phyloP scores from a whole-genome alignment of 345 rosid species.

The Arabidopsis suecica region DNA sequence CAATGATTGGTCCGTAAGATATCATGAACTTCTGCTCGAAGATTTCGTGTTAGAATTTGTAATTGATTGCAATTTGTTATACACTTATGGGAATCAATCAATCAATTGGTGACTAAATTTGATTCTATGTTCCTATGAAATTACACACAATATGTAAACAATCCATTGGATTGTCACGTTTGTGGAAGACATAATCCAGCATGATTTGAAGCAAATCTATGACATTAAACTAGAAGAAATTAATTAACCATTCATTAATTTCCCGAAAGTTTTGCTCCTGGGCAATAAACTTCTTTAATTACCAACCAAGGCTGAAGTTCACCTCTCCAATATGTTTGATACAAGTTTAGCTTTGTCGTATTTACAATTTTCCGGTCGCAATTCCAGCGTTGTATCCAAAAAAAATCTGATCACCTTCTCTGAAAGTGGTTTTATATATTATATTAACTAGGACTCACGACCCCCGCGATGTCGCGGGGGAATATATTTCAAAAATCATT shows the following conservation, averaged over 20 bases:
- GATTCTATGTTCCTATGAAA: conserved; percentile 44
- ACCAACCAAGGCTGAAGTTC: too few species aligned
- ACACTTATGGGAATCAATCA: conserved; percentile 31
- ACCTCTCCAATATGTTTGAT: too few species aligned
- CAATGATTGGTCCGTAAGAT: conserved; percentile 45
- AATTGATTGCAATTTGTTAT: conserved; percentile 20
- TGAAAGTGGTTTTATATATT: too few species aligned
- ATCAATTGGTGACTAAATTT: conserved; percentile 43
- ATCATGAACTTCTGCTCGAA: conserved; percentile 33
- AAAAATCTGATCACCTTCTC: too few species aligned
- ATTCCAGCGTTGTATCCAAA: too few species aligned
- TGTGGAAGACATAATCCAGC: conserved; percentile 42
- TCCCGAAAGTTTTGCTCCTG: not conserved
- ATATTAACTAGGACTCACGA: too few species aligned
- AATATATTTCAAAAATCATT: too few species aligned
- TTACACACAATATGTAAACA: conserved; percentile 33
- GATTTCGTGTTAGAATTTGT: conserved; percentile 36
- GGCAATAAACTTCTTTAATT: too few species aligned
- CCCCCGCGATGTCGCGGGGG: too few species aligned
- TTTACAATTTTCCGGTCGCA: too few species aligned
- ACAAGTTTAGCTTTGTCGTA: too few species aligned
- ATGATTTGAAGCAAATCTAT: conserved; percentile 39
- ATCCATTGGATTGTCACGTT: conserved; percentile 30
- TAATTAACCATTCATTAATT: not conserved
- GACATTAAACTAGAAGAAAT: conserved; percentile 20